These are phyloP conservation scores for Aspergillus caelatus DNA, from an alignment of 2,329 filamentous ascomycete species.

Conservation along the genomic window DNA sequence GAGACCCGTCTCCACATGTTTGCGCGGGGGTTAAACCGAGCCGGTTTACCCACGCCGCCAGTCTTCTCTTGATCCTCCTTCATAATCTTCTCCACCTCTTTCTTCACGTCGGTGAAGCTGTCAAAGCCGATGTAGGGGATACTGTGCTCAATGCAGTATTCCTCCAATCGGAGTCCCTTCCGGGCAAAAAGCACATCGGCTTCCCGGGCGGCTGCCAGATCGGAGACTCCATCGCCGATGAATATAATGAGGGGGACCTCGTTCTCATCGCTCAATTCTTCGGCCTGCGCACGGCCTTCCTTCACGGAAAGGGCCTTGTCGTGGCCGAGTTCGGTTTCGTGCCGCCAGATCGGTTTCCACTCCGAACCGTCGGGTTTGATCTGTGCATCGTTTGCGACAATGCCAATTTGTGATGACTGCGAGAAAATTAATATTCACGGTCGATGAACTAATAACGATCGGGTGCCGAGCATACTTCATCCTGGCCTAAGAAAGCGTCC, in stretches of 20 bases:
- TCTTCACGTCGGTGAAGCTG: slow-evolving; percentile 67
- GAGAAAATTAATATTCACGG: neutral
- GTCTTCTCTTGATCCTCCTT: slow-evolving; percentile 65
- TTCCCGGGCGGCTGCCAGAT: slow-evolving; percentile 66
- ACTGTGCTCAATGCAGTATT: slow-evolving; percentile 65
- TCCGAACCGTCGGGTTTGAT: slow-evolving; percentile 60
- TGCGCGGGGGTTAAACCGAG: slow-evolving; percentile 67
- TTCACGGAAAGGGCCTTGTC: slow-evolving; percentile 68
- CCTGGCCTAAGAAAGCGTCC: slow-evolving; percentile 66
- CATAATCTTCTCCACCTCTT: slow-evolving; percentile 60
- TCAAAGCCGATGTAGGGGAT: slow-evolving; percentile 66
- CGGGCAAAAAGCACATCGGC: slow-evolving; percentile 70
- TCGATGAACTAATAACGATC: neutral
- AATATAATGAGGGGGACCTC: slow-evolving; percentile 69
- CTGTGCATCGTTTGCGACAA: slow-evolving; percentile 68
- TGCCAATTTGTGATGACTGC: slow-evolving; percentile 60
- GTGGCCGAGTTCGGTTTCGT: slow-evolving; percentile 67
- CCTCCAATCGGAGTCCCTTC: slow-evolving; percentile 65
- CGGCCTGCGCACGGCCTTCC: slow-evolving; percentile 60
- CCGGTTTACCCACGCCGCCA: slow-evolving; percentile 60
- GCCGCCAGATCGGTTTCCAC: slow-evolving; percentile 70
- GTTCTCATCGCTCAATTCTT: slow-evolving; percentile 59
- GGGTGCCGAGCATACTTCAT: slow-evolving; percentile 39
- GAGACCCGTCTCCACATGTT: slow-evolving; percentile 69
- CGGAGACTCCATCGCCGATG: slow-evolving; percentile 70